phyloP scores from a whole-genome alignment of 257 asterid species.

The Nicotiana paniculata region DNA sequence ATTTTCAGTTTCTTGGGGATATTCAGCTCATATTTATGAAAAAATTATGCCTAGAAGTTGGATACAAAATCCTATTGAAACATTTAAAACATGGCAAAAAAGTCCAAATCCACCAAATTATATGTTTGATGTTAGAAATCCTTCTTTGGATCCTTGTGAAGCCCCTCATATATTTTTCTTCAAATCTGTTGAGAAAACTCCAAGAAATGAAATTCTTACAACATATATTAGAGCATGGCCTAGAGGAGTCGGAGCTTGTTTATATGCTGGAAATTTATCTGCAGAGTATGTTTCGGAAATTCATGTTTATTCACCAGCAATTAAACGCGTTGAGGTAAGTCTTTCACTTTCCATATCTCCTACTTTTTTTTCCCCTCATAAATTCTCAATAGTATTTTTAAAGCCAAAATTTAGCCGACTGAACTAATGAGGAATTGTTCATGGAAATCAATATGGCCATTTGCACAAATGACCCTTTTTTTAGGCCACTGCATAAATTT shows the following conservation, averaged over 20 bases:
- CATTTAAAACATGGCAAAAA: slow-evolving; percentile 35
- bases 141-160: slow-evolving; percentile 32
- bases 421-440: too few species aligned
- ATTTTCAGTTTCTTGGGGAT: slow-evolving; percentile 42
- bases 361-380: background rate
- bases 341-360: background rate
- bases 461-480: too few species aligned
- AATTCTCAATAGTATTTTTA: background rate
- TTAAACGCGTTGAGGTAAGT: slow-evolving; percentile 34
- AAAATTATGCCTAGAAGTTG: slow-evolving; percentile 28
- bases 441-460: too few species aligned
- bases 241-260: slow-evolving; percentile 31
- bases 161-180: slow-evolving; percentile 55
- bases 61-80: slow-evolving; percentile 47
- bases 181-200: slow-evolving; percentile 8
- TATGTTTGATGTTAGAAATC: slow-evolving; percentile 54
- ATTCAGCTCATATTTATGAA: slow-evolving; percentile 34
- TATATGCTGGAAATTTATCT: slow-evolving; percentile 25
- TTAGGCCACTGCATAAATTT: too few species aligned
- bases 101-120: slow-evolving; percentile 29
- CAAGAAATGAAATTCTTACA: slow-evolving; percentile 17
- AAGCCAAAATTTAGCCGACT: background rate
- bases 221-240: slow-evolving; percentile 24
- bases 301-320: slow-evolving; percentile 25
- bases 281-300: slow-evolving; percentile 37